Percentiles rank a stretch among this genome's conserved stretches.
phyloP scores from a whole-genome alignment of 768 basidiomycete species.

The Pleurotus tuoliensis region DNA sequence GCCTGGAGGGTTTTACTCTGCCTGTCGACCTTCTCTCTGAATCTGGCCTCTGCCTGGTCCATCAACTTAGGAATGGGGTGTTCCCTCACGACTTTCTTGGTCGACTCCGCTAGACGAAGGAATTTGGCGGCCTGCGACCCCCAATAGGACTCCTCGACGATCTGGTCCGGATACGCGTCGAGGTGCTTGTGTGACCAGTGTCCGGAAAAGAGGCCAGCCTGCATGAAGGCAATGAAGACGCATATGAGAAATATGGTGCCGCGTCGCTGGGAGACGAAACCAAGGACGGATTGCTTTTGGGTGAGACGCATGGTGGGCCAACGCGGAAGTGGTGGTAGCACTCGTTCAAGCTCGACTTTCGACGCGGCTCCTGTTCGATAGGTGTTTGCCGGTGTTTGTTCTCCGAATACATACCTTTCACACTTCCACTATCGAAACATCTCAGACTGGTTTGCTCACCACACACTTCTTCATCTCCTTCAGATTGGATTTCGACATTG shows the following conservation, averaged over 20 bases:
- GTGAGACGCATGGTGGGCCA: slow-evolving; percentile 4
- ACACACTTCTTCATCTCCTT: too few species aligned
- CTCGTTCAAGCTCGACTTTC: background rate
- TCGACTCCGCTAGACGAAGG: slow-evolving; percentile 2
- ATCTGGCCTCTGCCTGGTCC: slow-evolving; percentile 76
- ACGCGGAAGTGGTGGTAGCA: background rate
- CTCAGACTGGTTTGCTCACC: too few species aligned
- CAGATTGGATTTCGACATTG: too few species aligned
- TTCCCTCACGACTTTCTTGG: slow-evolving; percentile 13
- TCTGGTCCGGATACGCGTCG: slow-evolving; percentile 13
- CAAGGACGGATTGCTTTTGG: background rate
- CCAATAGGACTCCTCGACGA: slow-evolving; percentile 16
- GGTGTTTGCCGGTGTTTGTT: too few species aligned
- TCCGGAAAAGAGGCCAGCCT: slow-evolving; percentile 43
- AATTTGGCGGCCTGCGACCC: slow-evolving; percentile 14
- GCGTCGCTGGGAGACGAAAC: slow-evolving; percentile 14
- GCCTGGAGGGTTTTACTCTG: slow-evolving; percentile 80
- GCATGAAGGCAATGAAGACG: slow-evolving; percentile 45
- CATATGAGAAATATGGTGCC: slow-evolving; percentile 38
- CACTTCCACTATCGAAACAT: too few species aligned
- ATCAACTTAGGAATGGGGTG: slow-evolving; percentile 89
- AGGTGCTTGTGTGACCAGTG: slow-evolving; percentile 21
- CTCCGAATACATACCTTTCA: too few species aligned
- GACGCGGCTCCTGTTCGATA: too few species aligned
- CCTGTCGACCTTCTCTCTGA: slow-evolving; percentile 54